Base-by-base conservation (phyloP, 2,329 filamentous ascomycete species). In the Diaporthe sp. region DNA sequence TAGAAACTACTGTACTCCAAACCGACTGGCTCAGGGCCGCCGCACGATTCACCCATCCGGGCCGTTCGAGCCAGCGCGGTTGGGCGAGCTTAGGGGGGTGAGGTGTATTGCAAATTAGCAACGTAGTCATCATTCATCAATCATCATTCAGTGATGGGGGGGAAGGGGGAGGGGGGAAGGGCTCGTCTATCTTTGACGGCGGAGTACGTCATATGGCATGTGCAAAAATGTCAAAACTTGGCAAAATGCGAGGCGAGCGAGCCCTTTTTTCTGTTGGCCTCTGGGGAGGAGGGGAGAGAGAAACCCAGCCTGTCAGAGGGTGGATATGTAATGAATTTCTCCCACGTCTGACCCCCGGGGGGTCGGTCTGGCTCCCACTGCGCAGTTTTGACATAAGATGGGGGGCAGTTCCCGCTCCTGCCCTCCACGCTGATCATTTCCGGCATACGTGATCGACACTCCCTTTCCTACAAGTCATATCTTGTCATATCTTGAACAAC, bases 201-300 rank as follows among this genome's bases (percentile, higher is more conserved):
- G 9, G 71, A 53, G 62, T 62, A 72, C 57, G 71, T 72, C 71
- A 72, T 72, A 12, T 62, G 71, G 55, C 57, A 62, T 72, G 71
- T 62, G 71, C 34, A 72, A 42, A 31, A 39, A 39, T n/a, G 22
- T 44, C 42, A 19, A 51, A 25, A 37, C 10, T 39, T 72, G 39
- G 53, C 53, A 39, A 39, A 51, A 37, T 25, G 37, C 13, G 22
- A 39, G 70, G 39, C 44, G 28, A 31, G 39, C 44, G 42, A 39
- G 44, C 44, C 28, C 0, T 46, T n/a, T 51, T 34, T 34, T 15
- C 25, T 28, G 22, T 22, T 31, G 25, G n/a, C n/a, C 15, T 42
- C 15, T 44, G 60, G 10, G 49, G 49, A 13, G 4, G 60, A 44
- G 42, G 60, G 37, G 39, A 9, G 17, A 25, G 62, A 49, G 44